Evolutionary conservation across 345 rosid genomes (phyloP).

Genomic region (Eucalyptus globulus): DNA sequence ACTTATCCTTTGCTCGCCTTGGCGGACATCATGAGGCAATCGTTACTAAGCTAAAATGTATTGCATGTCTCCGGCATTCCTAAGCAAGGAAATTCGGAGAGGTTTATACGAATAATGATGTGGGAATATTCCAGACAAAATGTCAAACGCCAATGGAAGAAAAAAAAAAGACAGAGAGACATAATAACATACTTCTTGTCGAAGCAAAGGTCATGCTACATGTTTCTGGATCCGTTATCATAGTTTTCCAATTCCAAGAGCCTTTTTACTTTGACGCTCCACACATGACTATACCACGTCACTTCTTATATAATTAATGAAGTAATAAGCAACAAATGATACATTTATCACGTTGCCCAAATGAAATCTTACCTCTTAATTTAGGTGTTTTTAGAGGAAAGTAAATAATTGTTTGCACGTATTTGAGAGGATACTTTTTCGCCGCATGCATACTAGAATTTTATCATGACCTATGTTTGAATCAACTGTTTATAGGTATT

Average conservation of each 20-base stretch:
- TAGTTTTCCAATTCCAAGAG: neutral
- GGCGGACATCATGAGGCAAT: neutral
- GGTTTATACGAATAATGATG: neutral
- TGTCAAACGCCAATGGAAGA: neutral
- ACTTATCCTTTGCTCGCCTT: neutral
- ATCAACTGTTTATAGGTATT: neutral
- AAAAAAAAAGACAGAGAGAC: neutral
- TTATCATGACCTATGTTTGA: neutral
- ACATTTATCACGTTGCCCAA: neutral
- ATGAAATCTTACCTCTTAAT: no score
- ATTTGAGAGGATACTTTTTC: neutral
- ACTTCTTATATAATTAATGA: neutral
- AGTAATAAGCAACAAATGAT: neutral
- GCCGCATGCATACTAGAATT: neutral
- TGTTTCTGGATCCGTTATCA: neutral
- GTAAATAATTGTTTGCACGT: neutral
- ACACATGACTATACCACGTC: no score
- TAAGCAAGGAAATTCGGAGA: neutral
- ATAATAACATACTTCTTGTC: neutral
- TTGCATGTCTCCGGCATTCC: neutral
- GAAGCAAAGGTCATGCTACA: neutral
- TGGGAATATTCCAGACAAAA: neutral
- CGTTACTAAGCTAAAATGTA: neutral
- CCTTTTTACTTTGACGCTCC: neutral
- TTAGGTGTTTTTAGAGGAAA: neutral